phyloP scores from a whole-genome alignment of 345 rosid species.

The Linum tenue region DNA sequence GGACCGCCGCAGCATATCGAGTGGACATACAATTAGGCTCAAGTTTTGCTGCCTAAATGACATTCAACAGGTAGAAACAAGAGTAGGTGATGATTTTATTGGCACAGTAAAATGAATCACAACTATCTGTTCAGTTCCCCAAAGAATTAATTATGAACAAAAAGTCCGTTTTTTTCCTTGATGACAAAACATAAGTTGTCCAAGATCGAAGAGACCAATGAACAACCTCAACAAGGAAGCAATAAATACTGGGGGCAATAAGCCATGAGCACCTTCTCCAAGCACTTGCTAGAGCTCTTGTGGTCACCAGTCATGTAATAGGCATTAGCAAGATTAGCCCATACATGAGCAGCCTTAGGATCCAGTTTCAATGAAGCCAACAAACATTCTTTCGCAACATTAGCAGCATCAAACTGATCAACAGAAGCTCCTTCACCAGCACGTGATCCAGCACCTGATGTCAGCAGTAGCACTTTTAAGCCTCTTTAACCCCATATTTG shows the following conservation, averaged over 20 bases:
- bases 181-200: slow-evolving; percentile 8
- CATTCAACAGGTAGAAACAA: slow-evolving; percentile 1
- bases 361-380: slow-evolving; percentile 62
- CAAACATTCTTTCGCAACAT: slow-evolving; percentile 82
- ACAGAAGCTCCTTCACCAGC: slow-evolving; percentile 48
- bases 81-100: neutral
- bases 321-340: slow-evolving; percentile 82
- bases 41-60: slow-evolving; percentile 73
- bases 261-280: slow-evolving; percentile 95
- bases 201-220: slow-evolving; percentile 30
- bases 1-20: slow-evolving; percentile 87
- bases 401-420: slow-evolving; percentile 50
- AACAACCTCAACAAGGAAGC: slow-evolving; percentile 50
- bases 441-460: slow-evolving; percentile 80
- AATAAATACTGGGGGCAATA: slow-evolving; percentile 33
- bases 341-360: slow-evolving; percentile 72
- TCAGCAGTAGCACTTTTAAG: neutral
- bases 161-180: slow-evolving; percentile 7
- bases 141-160: neutral
- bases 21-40: slow-evolving; percentile 92
- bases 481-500: neutral
- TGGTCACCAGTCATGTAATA: slow-evolving; percentile 66
- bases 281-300: slow-evolving; percentile 82
- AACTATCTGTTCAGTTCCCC: neutral
- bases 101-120: neutral